Evolutionary conservation across 176 grass and related monocot species (phyloP), one percentile per base, ranked within the genome.

Genomic region (Elymus sibiricus): DNA sequence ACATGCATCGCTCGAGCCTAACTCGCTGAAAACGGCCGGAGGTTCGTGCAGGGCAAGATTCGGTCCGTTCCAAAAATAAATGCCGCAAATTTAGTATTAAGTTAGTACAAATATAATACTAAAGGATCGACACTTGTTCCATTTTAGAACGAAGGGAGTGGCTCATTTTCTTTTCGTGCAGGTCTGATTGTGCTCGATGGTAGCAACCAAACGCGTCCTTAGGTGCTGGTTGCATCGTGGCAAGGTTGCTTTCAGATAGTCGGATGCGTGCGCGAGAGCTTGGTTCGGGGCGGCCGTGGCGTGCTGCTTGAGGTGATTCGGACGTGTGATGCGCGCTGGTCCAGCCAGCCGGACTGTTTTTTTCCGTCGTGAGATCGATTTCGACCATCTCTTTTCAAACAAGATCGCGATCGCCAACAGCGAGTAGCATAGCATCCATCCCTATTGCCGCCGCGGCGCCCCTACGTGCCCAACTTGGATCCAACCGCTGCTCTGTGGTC

Each of bases 211-310:
- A 29, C 29, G 29, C 29, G 29, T 29, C 29, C 2, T 1, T 68
- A 58, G 19, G 7, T 35, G 32, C 15, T 16, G 2, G 1, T 16
- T 22, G n/a, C 24, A 0, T 34, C 1, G 1, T 24, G 28, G 31
- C 24, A 1, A 28, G 26, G 61, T 82, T 17, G 59, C 70, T 60
- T 60, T 83, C 79, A 0, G 71, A 27, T 1, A 19, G 34, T 82
- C 19, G 71, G 70, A 70, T 11, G 35, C 46, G 62, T 46, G 63
- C 49, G 27, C 47, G 80, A 83, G 78, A 83, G 61, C 77, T 46
- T 22, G 7, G 10, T 17, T 46, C 67, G 25, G 42, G 44, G 71
- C 7, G 64, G 11, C 34, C 35, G 40, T 64, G 78, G 24, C 69
- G 31, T 55, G 78, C 22, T 8, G 61, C 27, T 2, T 77, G 47